A percentile compares a stretch with the other conserved stretches of the same genome.
These are phyloP conservation scores for Aphanomyces invadans DNA, from an alignment of 352 stramenopile species.

Conservation along the genomic window DNA sequence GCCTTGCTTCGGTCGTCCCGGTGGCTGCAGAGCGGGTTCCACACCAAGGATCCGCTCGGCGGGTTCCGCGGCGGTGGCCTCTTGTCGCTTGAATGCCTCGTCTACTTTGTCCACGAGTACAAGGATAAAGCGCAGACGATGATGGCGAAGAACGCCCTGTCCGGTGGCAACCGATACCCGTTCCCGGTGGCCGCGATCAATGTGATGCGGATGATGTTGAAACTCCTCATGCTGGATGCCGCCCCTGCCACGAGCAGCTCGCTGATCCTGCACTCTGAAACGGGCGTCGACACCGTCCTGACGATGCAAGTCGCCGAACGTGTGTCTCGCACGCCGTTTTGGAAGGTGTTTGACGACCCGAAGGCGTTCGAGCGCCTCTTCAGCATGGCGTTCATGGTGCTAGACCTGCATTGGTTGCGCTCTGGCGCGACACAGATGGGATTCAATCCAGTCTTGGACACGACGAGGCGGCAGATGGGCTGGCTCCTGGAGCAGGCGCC, in stretches of 20 bases:
- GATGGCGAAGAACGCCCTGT: slow-evolving; percentile 63
- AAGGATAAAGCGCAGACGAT: slow-evolving; percentile 63
- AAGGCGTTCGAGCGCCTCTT: slow-evolving; percentile 67
- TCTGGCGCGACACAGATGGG: slow-evolving; percentile 77
- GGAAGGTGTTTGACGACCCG: slow-evolving; percentile 64
- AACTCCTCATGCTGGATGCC: slow-evolving; percentile 74
- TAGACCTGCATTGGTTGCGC: slow-evolving; percentile 75
- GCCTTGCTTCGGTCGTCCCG: slow-evolving; percentile 51
- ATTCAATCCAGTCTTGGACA: slow-evolving; percentile 71
- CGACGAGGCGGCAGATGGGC: slow-evolving; percentile 66
- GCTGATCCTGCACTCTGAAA: slow-evolving; percentile 54
- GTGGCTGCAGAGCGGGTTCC: slow-evolving; percentile 66
- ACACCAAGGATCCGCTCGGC: slow-evolving; percentile 69
- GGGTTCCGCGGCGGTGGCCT: slow-evolving; percentile 70
- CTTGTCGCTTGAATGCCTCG: slow-evolving; percentile 60
- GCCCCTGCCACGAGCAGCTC: slow-evolving; percentile 58
- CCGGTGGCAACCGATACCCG: slow-evolving; percentile 68
- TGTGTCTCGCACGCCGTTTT: slow-evolving; percentile 74
- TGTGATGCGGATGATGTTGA: slow-evolving; percentile 80
- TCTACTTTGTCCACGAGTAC: slow-evolving; percentile 73
- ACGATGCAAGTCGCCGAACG: slow-evolving; percentile 68
- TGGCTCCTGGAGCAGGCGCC: slow-evolving; percentile 74
- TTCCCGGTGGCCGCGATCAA: slow-evolving; percentile 81
- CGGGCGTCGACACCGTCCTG: slow-evolving; percentile 44
- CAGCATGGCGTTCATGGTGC: slow-evolving; percentile 79